Evolutionary conservation across 2,329 filamentous ascomycete species (phyloP).

Genomic region (Ophiostoma populinum): DNA sequence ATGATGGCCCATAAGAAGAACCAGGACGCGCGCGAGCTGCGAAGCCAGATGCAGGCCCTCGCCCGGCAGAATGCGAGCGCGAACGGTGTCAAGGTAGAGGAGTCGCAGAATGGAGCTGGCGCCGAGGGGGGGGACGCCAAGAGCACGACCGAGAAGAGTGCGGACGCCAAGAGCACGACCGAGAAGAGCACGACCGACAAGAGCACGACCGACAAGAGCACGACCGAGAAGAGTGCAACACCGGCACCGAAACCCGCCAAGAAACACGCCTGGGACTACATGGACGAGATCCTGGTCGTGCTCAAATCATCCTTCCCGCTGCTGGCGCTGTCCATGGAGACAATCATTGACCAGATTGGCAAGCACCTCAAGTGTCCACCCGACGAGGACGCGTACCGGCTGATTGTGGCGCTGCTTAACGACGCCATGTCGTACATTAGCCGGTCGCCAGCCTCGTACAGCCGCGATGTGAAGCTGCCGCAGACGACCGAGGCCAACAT

Average conservation of each 20-base stretch:
- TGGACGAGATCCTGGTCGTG: slow-evolving; percentile 86
- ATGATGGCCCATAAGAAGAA: slow-evolving; percentile 83
- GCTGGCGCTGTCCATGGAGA: slow-evolving; percentile 94
- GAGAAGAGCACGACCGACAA: no score
- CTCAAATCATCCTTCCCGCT: slow-evolving; percentile 95
- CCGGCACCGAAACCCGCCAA: slow-evolving; percentile 25
- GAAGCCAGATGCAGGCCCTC: slow-evolving; percentile 2
- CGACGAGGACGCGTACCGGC: slow-evolving; percentile 90
- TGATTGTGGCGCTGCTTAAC: slow-evolving; percentile 95
- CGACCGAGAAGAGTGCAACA: no score
- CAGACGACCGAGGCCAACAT: slow-evolving; percentile 89
- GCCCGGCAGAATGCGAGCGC: no score
- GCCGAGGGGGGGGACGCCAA: no score
- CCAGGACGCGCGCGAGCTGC: slow-evolving; percentile 56
- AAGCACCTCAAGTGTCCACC: slow-evolving; percentile 99
- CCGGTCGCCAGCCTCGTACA: slow-evolving; percentile 71
- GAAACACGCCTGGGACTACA: slow-evolving; percentile 89
- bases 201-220: no score
- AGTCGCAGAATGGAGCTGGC: no score
- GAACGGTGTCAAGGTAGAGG: no score
- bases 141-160: no score
- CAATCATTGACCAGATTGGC: slow-evolving; percentile 96
- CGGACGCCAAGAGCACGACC: no score
- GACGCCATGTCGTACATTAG: slow-evolving; percentile 88
- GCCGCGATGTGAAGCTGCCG: slow-evolving; percentile 80